These are phyloP conservation scores for Osmozyma mogii DNA, from an alignment of 805 yeast genomes.

Conservation along the genomic window DNA sequence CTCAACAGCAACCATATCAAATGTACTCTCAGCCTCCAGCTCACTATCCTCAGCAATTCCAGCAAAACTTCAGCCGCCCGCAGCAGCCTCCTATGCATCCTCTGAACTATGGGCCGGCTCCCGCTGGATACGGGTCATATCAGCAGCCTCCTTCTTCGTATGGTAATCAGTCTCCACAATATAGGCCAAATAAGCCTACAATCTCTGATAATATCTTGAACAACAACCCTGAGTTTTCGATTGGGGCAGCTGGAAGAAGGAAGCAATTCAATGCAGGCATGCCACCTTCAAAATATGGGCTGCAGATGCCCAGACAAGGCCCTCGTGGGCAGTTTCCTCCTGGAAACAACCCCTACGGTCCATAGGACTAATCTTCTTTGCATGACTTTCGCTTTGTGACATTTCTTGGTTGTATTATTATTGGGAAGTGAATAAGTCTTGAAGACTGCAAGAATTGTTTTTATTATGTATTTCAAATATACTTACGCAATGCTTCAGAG, in stretches of 20 bases:
- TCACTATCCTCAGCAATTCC: conserved; percentile 6
- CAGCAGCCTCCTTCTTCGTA: neutral
- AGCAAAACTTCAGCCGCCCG: conserved; percentile 3
- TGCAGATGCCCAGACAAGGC: no score
- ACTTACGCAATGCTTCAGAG: no score
- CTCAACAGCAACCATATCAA: conserved; percentile 5
- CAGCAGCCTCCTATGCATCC: conserved; percentile 1
- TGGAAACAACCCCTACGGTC: no score
- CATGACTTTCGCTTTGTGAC: no score
- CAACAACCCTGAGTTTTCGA: conserved; percentile 33
- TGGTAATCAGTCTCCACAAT: conserved; percentile 2
- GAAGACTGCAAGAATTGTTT: no score
- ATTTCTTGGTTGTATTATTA: no score
- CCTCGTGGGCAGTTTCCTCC: no score
- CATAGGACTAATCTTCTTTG: no score
- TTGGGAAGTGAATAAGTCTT: no score
- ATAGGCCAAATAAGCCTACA: conserved; percentile 14
- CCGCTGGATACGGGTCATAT: neutral
- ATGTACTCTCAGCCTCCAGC: conserved; percentile 1
- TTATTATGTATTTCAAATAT: no score
- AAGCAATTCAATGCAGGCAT: no score
- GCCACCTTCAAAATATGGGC: no score
- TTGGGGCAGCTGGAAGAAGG: conserved; percentile 17
- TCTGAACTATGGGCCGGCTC: conserved; percentile 1
- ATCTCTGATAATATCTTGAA: conserved; percentile 31